phyloP scores from a whole-genome alignment of 2,329 filamentous ascomycete species.

The Knoxdaviesia proteae region DNA sequence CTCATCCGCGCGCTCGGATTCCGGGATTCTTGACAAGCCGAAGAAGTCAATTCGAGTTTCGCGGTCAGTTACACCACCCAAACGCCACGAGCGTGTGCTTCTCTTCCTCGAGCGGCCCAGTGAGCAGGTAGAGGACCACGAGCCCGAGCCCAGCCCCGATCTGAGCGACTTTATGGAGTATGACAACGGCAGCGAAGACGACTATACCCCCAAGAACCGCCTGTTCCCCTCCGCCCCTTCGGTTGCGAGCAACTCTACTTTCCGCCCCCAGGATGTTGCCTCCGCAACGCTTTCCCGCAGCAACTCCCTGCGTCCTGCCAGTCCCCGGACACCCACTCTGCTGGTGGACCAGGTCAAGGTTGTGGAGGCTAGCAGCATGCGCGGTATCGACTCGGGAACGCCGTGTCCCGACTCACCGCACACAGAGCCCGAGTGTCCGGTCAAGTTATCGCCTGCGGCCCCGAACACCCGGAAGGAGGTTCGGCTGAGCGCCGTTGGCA shows the following conservation, averaged over 20 bases:
- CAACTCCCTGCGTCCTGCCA: no score
- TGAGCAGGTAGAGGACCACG: constrained; percentile 6
- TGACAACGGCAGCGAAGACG: constrained; percentile 9
- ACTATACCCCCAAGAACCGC: constrained; percentile 1
- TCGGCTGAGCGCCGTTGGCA: constrained; percentile 19
- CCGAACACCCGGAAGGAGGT: constrained; percentile 14
- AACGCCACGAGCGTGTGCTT: constrained; percentile 10
- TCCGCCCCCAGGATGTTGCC: no score
- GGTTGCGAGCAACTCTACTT: no score
- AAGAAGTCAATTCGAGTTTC: no score
- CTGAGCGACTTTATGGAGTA: constrained; percentile 18
- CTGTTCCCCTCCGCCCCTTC: no score
- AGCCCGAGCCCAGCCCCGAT: constrained; percentile 15
- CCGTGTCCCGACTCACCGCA: constrained; percentile 18
- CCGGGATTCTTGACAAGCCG: no score
- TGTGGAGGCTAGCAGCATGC: no score
- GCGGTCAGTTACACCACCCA: no score
- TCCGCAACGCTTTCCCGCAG: no score
- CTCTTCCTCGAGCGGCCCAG: constrained; percentile 13
- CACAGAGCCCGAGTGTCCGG: constrained; percentile 4
- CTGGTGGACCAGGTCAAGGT: no score
- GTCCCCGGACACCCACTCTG: no score
- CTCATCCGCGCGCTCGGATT: no score
- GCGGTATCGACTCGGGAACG: not conserved
- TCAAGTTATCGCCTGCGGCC: constrained; percentile 2